A percentile compares a stretch with the other conserved stretches of the same genome.
These are phyloP conservation scores for Podaxis sp. DNA, from an alignment of 768 basidiomycete species.

Conservation along the genomic window DNA sequence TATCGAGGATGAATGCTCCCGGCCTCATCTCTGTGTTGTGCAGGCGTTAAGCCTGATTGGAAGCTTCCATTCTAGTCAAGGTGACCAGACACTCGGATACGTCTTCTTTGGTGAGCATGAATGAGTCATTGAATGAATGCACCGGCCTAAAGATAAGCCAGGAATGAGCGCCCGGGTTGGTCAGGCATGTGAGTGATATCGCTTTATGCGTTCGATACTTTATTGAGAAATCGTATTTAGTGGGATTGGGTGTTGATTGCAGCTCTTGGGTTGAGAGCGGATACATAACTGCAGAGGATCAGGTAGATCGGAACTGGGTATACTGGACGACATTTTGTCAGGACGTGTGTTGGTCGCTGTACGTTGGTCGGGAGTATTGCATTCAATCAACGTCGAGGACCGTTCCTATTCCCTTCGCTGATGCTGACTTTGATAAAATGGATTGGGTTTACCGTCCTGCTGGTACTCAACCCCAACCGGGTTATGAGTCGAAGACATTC, in stretches of 20 bases:
- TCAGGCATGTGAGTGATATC: constrained; percentile 49
- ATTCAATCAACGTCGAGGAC: constrained; percentile 33
- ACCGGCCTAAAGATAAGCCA: constrained; percentile 21
- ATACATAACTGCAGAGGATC: constrained; percentile 49
- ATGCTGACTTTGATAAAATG: constrained; percentile 46
- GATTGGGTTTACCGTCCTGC: constrained; percentile 42
- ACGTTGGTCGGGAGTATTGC: constrained; percentile 62
- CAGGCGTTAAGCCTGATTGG: constrained; percentile 42
- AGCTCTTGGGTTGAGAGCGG: constrained; percentile 54
- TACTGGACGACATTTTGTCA: constrained; percentile 60
- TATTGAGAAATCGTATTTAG: constrained; percentile 26
- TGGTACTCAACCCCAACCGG: constrained; percentile 38
- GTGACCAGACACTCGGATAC: constrained; percentile 47
- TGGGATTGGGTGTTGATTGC: constrained; percentile 57
- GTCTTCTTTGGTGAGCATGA: constrained; percentile 42
- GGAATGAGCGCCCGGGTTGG: constrained; percentile 59
- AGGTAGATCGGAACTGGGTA: constrained; percentile 58
- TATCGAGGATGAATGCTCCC: constrained; percentile 44
- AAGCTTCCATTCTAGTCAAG: constrained; percentile 45
- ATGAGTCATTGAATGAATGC: neutral
- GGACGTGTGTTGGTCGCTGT: constrained; percentile 66
- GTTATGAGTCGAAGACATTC: constrained; percentile 45
- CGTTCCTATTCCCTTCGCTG: constrained; percentile 47
- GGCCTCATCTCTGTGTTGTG: constrained; percentile 43
- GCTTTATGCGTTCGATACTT: neutral